Evolutionary conservation across 306 rosid species (phyloP), one percentile per base, ranked within the genome.

Genomic region (Psophocarpus tetragonolobus): DNA sequence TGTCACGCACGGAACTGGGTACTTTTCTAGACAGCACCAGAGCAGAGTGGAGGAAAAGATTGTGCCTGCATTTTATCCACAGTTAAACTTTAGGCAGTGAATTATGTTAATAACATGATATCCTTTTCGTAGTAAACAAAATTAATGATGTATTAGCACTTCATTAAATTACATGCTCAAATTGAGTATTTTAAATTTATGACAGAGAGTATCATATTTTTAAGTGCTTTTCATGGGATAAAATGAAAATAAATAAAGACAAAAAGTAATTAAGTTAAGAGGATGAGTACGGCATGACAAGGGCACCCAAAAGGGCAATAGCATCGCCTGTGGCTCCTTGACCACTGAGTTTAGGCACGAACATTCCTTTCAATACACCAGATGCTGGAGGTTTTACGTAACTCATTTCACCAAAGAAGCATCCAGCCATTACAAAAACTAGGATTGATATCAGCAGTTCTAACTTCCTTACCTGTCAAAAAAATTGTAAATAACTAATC

Each of bases 21-120:
- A 88, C 71, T 84, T 89, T 94, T 74, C 97, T 87, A 3, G 98
- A 90, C 3, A 94, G 87, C 68, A 94, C 97, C 12, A 94, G 90
- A 64, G 98, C 98, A n/a, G 98, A 94, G 58, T 92, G 97, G 29
- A 92, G 97, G 61, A 94, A 94, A 36, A 94, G 95, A 57, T 94
- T 94, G 86, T 94, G 98, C 81, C 98, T 94, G 87, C 79, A 82
- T 69, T 68, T 36, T 29, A 7, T 26, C 41, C 61, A 17, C 56
- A 67, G 17, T 23, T 23, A 67, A 66, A 17, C 35, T 15, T 41
- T 12, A 57, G 27, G 10, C 32, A 33, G 9, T 15, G 29, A 54
- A 26, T 3, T 38, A 63, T 20, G 72, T n/a, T 33, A 75, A 75
- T 21, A 63, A 30, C 41, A 26, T 15, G 67, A 14, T 15, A 30